These are phyloP conservation scores for Auricularia auricula-judae DNA, from an alignment of 768 basidiomycete genomes.

Conservation along the genomic window DNA sequence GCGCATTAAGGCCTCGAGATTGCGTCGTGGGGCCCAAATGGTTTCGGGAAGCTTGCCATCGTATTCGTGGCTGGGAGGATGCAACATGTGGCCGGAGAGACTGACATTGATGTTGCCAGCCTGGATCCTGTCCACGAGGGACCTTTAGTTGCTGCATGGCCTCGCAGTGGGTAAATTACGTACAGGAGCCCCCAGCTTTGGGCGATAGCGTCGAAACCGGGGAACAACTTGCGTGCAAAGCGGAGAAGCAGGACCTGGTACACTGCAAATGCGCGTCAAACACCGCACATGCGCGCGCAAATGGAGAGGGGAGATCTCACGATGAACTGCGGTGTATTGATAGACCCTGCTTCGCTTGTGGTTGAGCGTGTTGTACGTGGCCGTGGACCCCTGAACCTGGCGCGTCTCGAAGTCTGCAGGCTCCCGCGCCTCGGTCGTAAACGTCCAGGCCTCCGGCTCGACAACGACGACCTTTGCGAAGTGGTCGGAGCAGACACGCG, in stretches of 20 bases:
- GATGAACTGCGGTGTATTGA: neutral
- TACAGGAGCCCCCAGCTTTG: slow-evolving; percentile 7
- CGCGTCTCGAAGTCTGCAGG: neutral
- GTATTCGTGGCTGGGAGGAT: slow-evolving; percentile 8
- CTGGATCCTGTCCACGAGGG: slow-evolving; percentile 5
- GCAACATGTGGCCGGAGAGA: slow-evolving; percentile 7
- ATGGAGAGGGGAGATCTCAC: neutral
- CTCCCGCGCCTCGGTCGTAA: slow-evolving; percentile 12
- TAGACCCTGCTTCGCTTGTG: neutral
- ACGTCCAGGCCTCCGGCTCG: slow-evolving; percentile 21
- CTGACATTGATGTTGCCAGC: slow-evolving; percentile 11
- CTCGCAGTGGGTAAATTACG: neutral
- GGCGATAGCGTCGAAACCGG: slow-evolving; percentile 6
- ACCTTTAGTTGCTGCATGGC: neutral
- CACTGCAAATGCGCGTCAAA: neutral
- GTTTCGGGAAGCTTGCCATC: slow-evolving; percentile 13
- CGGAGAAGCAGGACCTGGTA: neutral
- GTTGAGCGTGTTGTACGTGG: neutral
- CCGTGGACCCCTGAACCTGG: neutral
- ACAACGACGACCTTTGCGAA: slow-evolving; percentile 23
- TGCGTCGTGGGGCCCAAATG: slow-evolving; percentile 14
- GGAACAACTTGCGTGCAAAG: neutral
- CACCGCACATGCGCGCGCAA: neutral
- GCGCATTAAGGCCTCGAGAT: slow-evolving; percentile 20
- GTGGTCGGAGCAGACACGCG: slow-evolving; percentile 22